phyloP scores from a whole-genome alignment of 306 rosid genomes.

The Acacia melanoxylon region DNA sequence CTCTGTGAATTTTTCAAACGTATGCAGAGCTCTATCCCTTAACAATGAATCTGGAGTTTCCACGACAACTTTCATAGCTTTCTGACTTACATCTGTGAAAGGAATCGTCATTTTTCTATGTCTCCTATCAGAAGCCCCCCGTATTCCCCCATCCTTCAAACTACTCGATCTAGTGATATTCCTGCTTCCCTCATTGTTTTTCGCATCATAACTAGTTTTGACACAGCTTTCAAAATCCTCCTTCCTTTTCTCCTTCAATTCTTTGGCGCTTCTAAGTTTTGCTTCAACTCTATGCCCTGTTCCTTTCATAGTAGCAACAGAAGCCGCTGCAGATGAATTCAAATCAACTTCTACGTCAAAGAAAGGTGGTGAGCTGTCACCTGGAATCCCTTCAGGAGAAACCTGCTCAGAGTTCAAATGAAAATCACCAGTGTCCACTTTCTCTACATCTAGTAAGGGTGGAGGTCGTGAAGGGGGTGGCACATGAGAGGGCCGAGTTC shows the following conservation, averaged over 20 bases:
- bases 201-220: conserved; percentile 43
- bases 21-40: conserved; percentile 39
- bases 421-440: conserved; percentile 40
- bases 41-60: conserved; percentile 42
- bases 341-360: conserved; percentile 87
- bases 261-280: conserved; percentile 60
- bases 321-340: conserved; percentile 72
- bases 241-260: conserved; percentile 63
- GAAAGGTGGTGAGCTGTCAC: conserved; percentile 65
- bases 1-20: conserved; percentile 30
- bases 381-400: conserved; percentile 51
- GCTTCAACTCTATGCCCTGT: conserved; percentile 62
- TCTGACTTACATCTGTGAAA: conserved; percentile 54
- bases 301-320: conserved; percentile 73
- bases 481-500: conserved; percentile 72
- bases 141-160: conserved; percentile 46
- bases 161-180: conserved; percentile 35
- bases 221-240: conserved; percentile 43
- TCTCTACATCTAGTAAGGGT: conserved; percentile 54
- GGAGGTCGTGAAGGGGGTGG: conserved; percentile 98
- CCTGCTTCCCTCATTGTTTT: conserved; percentile 43
- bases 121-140: conserved; percentile 40
- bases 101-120: conserved; percentile 34
- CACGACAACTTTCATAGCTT: conserved; percentile 43
- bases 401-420: conserved; percentile 37